Base-by-base conservation (phyloP, 371 early-diverging fungal species). In the Homolaphlyctis polyrhiza region DNA sequence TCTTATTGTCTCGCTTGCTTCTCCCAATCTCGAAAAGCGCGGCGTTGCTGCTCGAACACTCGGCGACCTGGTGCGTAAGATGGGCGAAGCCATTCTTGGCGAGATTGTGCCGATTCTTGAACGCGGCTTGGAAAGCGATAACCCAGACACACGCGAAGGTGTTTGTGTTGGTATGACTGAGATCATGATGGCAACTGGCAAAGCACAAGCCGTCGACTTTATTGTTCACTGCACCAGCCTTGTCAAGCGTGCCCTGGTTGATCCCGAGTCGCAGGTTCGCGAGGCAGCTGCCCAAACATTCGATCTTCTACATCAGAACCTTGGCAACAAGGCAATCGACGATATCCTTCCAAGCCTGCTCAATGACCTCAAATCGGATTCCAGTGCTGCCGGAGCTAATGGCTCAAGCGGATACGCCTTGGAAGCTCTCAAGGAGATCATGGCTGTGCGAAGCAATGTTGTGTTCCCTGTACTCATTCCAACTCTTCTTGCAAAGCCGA, bases 381-480 rank as follows among this genome's bases (percentile, higher is more conserved):
- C 86, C 61, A n/a, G n/a, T n/a, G n/a, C n/a, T n/a, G n/a, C 82
- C 86, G 27, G 86, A 89, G 25, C 3, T 34, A 8, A 8, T 32
- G 60, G 39, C 25, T 64, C 11, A n/a, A 63, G 66, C 47, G 77
- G 77, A 30, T 86, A 87, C 70, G 96, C 97, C 8, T 72, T 97
- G 67, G 92, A 92, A 67, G 98, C 94, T 36, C 82, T 97, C 62
- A 94, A 94, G 76, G 94, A 95, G 72, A 89, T 97, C 49, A 96
- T 96, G 94, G 87, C 94, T 35, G 93, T 96, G 25, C 89, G 94
- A 18, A 90, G 93, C 66, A 90, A 90, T 66, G 92, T 93, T 14
- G 96, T 97, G 2, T 93, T 97, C 90, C 98, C 98, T 27, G 93
- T 94, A 32, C 80, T 96, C 57, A 92, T 97, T 62, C 96, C 97